Evolutionary conservation across 805 yeast species (phyloP).

Genomic region (Monosporozyma siamensis): DNA sequence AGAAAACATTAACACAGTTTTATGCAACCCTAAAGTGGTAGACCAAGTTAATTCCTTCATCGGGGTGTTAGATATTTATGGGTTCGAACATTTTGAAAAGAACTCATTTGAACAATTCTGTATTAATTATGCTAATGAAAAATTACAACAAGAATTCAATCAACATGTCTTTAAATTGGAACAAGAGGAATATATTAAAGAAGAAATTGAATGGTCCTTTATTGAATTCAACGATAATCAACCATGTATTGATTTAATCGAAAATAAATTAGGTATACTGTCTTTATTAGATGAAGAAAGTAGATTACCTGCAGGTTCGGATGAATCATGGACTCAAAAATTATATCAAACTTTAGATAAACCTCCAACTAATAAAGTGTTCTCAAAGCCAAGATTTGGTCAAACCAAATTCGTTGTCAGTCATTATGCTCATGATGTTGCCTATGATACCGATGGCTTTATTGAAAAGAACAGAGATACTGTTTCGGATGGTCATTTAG

Average conservation of each 20-base stretch:
- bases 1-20: conserved; percentile 66
- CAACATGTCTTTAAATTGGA: conserved; percentile 96
- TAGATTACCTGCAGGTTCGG: conserved; percentile 86
- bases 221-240: conserved; percentile 94
- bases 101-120: conserved; percentile 97
- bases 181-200: conserved; percentile 88
- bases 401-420: conserved; percentile 81
- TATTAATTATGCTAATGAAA: conserved; percentile 93
- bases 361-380: conserved; percentile 63
- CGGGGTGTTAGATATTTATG: conserved; percentile 95
- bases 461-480: conserved; percentile 96
- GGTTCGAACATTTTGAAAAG: conserved; percentile 90
- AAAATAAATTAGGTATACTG: conserved; percentile 77
- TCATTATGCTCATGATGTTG: conserved; percentile 91
- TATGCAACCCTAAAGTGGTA: conserved; percentile 65
- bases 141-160: conserved; percentile 92
- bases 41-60: conserved; percentile 61
- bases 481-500: conserved; percentile 91
- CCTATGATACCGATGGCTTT: conserved; percentile 87
- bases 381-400: conserved; percentile 91
- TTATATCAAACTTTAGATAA: conserved; percentile 79
- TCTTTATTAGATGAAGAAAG: conserved; percentile 91
- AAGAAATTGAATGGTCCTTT: conserved; percentile 92
- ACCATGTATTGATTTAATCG: conserved; percentile 90
- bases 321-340: conserved; percentile 85